Conservation (phyloP, 1,284 basidiomycete species). For the Naganishia sp. region DNA sequence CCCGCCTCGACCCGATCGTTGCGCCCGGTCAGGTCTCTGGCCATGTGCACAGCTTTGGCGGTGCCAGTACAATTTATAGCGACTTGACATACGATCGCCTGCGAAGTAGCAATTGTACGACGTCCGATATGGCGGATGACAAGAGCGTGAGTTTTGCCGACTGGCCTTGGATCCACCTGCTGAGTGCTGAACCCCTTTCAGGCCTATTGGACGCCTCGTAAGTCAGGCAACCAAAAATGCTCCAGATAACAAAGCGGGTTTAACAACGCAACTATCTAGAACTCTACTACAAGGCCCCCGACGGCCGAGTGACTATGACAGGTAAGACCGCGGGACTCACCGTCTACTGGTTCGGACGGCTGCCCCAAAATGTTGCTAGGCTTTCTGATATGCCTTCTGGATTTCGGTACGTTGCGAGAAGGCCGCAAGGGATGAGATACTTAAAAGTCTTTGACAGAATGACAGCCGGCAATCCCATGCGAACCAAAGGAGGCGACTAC, state of each 20-base stretch:
- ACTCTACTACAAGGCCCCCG: slow-evolving; percentile 6
- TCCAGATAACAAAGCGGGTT: background rate
- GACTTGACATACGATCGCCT: slow-evolving; percentile 18
- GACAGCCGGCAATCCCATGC: slow-evolving; percentile 17
- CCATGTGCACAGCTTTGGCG: slow-evolving; percentile 27
- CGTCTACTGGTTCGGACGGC: slow-evolving; percentile 20
- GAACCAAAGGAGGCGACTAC: slow-evolving; percentile 11
- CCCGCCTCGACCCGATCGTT: slow-evolving; percentile 25
- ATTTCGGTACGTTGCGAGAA: slow-evolving; percentile 1
- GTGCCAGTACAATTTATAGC: slow-evolving; percentile 13
- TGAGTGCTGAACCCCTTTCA: background rate
- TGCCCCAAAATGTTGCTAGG: slow-evolving; percentile 8
- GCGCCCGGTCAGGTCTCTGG: slow-evolving; percentile 8
- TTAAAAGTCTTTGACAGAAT: background rate
- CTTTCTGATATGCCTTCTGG: slow-evolving; percentile 15
- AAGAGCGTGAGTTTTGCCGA: slow-evolving; percentile 9
- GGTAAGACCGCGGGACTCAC: slow-evolving; percentile 5
- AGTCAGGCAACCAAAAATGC: background rate
- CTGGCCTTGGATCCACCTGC: background rate
- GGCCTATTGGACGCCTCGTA: slow-evolving; percentile 24
- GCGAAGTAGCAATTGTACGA: slow-evolving; percentile 28
- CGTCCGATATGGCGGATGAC: slow-evolving; percentile 23
- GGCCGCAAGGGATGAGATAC: background rate
- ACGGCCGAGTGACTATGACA: slow-evolving; percentile 8
- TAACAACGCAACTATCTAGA: background rate